Conservation (phyloP, 495 filamentous ascomycete species). For the Penicillium bialowiezense region DNA sequence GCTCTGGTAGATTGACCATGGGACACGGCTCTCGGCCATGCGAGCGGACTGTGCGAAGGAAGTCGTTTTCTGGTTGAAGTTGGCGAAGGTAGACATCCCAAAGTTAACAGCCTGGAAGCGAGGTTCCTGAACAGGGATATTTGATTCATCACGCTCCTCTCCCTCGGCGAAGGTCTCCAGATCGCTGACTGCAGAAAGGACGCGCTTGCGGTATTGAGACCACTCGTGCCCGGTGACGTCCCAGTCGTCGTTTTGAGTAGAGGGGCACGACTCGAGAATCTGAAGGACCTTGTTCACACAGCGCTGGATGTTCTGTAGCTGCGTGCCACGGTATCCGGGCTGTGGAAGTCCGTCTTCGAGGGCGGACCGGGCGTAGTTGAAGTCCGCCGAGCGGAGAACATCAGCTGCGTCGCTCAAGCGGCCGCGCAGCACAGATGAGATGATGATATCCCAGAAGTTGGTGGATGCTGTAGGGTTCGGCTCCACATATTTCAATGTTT, state of each 20-base stretch:
- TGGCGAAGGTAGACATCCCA: constrained; percentile 32
- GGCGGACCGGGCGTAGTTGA: constrained; percentile 63
- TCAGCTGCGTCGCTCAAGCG: constrained; percentile 58
- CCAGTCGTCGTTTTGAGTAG: constrained; percentile 62
- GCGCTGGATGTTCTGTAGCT: constrained; percentile 68
- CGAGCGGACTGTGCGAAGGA: constrained; percentile 62
- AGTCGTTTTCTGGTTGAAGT: constrained; percentile 27
- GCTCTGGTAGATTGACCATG: constrained; percentile 82
- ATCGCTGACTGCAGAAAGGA: constrained; percentile 60
- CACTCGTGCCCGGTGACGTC: constrained; percentile 72
- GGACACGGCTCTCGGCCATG: constrained; percentile 76
- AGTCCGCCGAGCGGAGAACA: constrained; percentile 68
- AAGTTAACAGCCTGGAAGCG: constrained; percentile 53
- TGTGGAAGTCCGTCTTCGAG: constrained; percentile 55
- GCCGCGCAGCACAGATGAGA: constrained; percentile 65
- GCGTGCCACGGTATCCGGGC: constrained; percentile 64
- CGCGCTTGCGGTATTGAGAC: constrained; percentile 70
- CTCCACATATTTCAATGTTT: constrained; percentile 55
- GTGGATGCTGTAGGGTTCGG: constrained; percentile 70
- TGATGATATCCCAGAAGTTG: constrained; percentile 78
- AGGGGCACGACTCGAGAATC: constrained; percentile 69
- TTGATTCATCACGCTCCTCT: constrained; percentile 42
- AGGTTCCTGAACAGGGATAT: constrained; percentile 29
- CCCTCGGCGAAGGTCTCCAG: constrained; percentile 75
- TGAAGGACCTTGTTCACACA: constrained; percentile 63